Base-by-base conservation (phyloP, 2,329 filamentous ascomycete genomes). In the Paramyrothecium roridum region DNA sequence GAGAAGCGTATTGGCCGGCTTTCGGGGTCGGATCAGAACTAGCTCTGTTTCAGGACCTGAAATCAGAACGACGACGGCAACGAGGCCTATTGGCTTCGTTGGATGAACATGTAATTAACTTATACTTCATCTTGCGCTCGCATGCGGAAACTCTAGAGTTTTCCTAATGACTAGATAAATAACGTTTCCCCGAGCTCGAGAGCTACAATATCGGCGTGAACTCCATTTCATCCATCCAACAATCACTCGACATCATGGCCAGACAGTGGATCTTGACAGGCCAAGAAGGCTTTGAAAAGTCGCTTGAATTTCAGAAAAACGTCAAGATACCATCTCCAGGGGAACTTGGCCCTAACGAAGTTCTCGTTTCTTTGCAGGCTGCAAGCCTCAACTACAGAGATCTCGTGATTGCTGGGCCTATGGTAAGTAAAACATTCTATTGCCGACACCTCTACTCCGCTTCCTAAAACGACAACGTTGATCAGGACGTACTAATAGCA, bases 361-460 rank as follows among this genome's bases (percentile, higher is more conserved):
- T 87, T 4, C 72, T 88, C 4, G 82, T 88, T 60, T 83, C 84
- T 66, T 72, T 81, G 2, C 63, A 75, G n/a, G 78, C 73, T 3
- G 78, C 74, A 1, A 76, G 76, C 13, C 64, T 81, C 52, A 81
- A 81, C 57, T 80, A 79, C 56, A 70, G 79, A 22, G 79, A 81
- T 33, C 61, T 81, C 10, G 68, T 73, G 17, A 78, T 80, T 52
- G 71, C 75, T 0, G 68, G 48, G 3, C 59, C 60, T 2, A 45
- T 30, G 3, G 65, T 62, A 33, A 52, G 73, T 68, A 67, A 56
- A 45, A 30, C 26, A 30, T 30, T 30, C 6, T 30, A 30, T 10
- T 30, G 26, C 10, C 10, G 10, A 6, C 26, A 10, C 26, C 26
- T 10, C 4, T 30, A 10, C 26, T 30, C 26, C 26, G 10, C 10